These are phyloP conservation scores for Endocarpon pusillum DNA, from an alignment of 495 filamentous ascomycete species.

Conservation along the genomic window DNA sequence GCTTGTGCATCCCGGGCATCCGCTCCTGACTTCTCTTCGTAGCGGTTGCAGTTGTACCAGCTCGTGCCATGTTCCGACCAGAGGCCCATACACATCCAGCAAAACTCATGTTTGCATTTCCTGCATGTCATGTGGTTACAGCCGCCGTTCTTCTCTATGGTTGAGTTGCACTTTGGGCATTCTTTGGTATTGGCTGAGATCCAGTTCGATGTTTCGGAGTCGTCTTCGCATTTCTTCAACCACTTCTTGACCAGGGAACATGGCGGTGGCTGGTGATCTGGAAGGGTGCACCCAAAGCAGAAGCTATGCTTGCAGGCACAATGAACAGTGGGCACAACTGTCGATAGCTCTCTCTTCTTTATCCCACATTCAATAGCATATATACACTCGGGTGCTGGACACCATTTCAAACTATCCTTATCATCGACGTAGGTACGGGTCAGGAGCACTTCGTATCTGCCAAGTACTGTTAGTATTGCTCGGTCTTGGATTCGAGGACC, in stretches of 20 bases:
- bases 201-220: slow-evolving; percentile 98
- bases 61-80: slow-evolving; percentile 99
- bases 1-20: slow-evolving; percentile 86
- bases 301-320: slow-evolving; percentile 75
- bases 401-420: slow-evolving; percentile 89
- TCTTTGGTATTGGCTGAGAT: slow-evolving; percentile 98
- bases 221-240: slow-evolving; percentile 96
- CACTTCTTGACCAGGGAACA: slow-evolving; percentile 87
- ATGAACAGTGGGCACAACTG: slow-evolving; percentile 73
- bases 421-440: slow-evolving; percentile 95
- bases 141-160: slow-evolving; percentile 97
- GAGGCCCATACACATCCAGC: slow-evolving; percentile 99
- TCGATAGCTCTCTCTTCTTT: slow-evolving; percentile 66
- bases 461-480: slow-evolving; percentile 7
- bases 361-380: slow-evolving; percentile 81
- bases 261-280: slow-evolving; percentile 84
- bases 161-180: slow-evolving; percentile 86
- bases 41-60: slow-evolving; percentile 98
- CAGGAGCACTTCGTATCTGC: slow-evolving; percentile 63
- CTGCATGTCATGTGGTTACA: slow-evolving; percentile 99
- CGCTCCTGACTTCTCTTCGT: slow-evolving; percentile 81
- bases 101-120: slow-evolving; percentile 97
- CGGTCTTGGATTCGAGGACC: slow-evolving; percentile 2
- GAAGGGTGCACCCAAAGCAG: slow-evolving; percentile 90
- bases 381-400: slow-evolving; percentile 85